phyloP scores from a whole-genome alignment of 1,284 basidiomycete genomes.

The Melampsora occidentalis region DNA sequence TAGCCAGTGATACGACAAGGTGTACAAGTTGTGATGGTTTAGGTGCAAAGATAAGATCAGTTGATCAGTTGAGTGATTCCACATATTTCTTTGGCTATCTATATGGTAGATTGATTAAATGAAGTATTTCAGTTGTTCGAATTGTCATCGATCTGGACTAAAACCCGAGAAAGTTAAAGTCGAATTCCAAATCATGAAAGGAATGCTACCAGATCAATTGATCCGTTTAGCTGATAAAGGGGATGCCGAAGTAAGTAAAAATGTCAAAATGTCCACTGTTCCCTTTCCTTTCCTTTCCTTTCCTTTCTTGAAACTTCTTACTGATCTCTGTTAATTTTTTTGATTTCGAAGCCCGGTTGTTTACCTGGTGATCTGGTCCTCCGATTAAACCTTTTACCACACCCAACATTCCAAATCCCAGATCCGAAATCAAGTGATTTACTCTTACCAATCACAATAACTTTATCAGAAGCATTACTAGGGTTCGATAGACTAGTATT shows the following conservation, averaged over 20 bases:
- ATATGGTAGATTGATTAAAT: neutral
- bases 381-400: slow-evolving; percentile 15
- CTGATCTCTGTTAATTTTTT: too few relatives aligned
- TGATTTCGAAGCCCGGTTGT: slow-evolving; percentile 11
- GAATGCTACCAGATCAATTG: slow-evolving; percentile 20
- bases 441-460: slow-evolving; percentile 59
- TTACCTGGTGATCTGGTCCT: slow-evolving; percentile 30
- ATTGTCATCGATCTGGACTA: slow-evolving; percentile 19
- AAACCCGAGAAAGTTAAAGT: neutral
- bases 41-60: slow-evolving; percentile 26
- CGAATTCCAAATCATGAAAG: slow-evolving; percentile 23
- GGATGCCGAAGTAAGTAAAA: neutral
- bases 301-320: too few relatives aligned
- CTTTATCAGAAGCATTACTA: slow-evolving; percentile 84
- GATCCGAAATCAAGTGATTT: slow-evolving; percentile 54
- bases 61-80: slow-evolving; percentile 23
- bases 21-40: slow-evolving; percentile 17
- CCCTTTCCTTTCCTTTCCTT: too few relatives aligned
- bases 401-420: slow-evolving; percentile 19
- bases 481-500: slow-evolving; percentile 82
- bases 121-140: slow-evolving; percentile 6
- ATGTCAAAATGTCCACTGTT: too few relatives aligned
- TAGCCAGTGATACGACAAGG: neutral
- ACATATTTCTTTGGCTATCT: neutral
- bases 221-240: slow-evolving; percentile 14